Percentiles rank a stretch among this genome's conserved stretches.
These are phyloP conservation scores for Paraphaeosphaeria minitans DNA, from an alignment of 2,329 filamentous ascomycete genomes.

Conservation along the genomic window DNA sequence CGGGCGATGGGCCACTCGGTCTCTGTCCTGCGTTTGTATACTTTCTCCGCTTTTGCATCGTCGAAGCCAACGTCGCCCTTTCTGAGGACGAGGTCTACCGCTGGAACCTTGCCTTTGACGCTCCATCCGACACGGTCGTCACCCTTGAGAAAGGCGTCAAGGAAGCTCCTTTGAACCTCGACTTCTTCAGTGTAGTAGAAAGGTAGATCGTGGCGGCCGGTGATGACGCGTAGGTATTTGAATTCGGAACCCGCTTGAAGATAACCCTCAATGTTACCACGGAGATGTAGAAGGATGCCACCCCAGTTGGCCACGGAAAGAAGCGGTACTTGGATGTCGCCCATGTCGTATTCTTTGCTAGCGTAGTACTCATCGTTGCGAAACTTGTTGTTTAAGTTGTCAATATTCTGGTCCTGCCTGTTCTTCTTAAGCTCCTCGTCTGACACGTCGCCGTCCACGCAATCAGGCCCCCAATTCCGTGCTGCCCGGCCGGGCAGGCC, in stretches of 20 bases:
- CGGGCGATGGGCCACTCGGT: slow-evolving; percentile 69
- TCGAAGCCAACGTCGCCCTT: slow-evolving; percentile 72
- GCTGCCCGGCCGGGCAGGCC: slow-evolving; percentile 58
- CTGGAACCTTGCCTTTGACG: slow-evolving; percentile 60
- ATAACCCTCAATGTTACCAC: slow-evolving; percentile 72
- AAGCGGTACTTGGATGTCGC: slow-evolving; percentile 69
- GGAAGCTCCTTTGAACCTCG: slow-evolving; percentile 68
- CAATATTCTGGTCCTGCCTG: slow-evolving; percentile 47
- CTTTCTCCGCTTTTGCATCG: slow-evolving; percentile 63
- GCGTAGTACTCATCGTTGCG: slow-evolving; percentile 69
- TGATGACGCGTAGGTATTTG: slow-evolving; percentile 73
- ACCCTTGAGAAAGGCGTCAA: slow-evolving; percentile 73
- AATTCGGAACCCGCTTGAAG: slow-evolving; percentile 66
- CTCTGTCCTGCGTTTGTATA: slow-evolving; percentile 62
- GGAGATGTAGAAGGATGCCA: slow-evolving; percentile 70
- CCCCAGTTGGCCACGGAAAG: slow-evolving; percentile 74
- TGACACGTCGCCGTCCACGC: slow-evolving; percentile 63
- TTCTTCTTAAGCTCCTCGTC: slow-evolving; percentile 59
- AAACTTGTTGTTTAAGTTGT: slow-evolving; percentile 55
- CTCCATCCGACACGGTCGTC: slow-evolving; percentile 68
- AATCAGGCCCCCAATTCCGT: slow-evolving; percentile 60
- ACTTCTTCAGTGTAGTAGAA: slow-evolving; percentile 75
- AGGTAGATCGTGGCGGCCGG: slow-evolving; percentile 71
- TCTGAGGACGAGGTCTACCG: slow-evolving; percentile 65
- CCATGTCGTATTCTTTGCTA: slow-evolving; percentile 67